Conservation (phyloP, 441 rosid species). For the Dalechampia spathulata region DNA sequence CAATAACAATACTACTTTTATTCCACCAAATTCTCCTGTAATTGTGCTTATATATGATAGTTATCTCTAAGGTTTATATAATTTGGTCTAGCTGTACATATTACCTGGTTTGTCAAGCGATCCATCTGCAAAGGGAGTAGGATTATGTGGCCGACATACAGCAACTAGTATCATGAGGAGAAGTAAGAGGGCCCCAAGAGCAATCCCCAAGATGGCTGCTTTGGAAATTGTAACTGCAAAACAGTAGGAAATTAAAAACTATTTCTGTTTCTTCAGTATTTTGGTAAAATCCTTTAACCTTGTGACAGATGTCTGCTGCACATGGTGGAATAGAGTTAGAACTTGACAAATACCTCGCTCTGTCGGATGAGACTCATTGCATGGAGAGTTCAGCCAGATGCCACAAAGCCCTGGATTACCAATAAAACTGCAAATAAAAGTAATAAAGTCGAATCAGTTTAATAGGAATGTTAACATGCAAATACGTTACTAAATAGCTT, state of each 20-base stretch:
- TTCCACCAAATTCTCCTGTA: too few species aligned
- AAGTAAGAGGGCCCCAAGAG: slow-evolving; percentile 74
- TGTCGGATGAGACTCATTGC: slow-evolving; percentile 43
- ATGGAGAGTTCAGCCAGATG: slow-evolving; percentile 56
- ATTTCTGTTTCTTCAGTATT: background rate
- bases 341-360: slow-evolving; percentile 52
- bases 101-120: slow-evolving; percentile 87
- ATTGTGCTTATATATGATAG: too few species aligned
- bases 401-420: slow-evolving; percentile 85
- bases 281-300: background rate
- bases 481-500: too few species aligned
- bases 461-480: background rate
- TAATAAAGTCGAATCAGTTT: background rate
- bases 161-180: slow-evolving; percentile 84
- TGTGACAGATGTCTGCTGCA: background rate
- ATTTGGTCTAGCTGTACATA: too few species aligned
- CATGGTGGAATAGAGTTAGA: background rate
- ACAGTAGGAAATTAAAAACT: background rate
- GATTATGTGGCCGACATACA: slow-evolving; percentile 68
- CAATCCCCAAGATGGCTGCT: slow-evolving; percentile 90
- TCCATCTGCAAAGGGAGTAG: slow-evolving; percentile 56
- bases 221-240: slow-evolving; percentile 75
- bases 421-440: slow-evolving; percentile 42
- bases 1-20: too few species aligned
- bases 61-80: too few species aligned